Conservation (phyloP, 306 rosid species). For the Lablab purpureus region DNA sequence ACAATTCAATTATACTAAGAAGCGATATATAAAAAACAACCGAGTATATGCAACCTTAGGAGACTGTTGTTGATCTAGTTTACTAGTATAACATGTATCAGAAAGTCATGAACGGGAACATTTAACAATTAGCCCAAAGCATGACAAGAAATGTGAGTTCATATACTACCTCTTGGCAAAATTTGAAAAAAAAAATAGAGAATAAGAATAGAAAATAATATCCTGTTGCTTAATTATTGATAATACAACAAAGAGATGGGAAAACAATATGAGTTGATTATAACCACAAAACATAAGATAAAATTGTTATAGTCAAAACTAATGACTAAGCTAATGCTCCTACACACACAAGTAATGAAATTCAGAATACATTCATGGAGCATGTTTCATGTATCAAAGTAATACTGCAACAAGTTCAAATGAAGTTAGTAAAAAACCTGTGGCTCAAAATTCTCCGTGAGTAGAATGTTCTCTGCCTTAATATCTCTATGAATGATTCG, state of each 20-base stretch:
- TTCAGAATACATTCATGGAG: background rate
- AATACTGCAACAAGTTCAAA: background rate
- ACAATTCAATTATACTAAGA: slow-evolving; percentile 34
- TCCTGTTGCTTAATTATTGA: background rate
- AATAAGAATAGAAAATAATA: background rate
- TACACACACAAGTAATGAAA: background rate
- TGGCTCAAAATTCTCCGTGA: slow-evolving; percentile 82
- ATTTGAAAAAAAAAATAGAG: background rate
- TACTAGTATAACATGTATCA: slow-evolving; percentile 12
- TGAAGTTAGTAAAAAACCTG: slow-evolving; percentile 67
- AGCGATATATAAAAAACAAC: slow-evolving; percentile 8
- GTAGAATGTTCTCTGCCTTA: slow-evolving; percentile 82
- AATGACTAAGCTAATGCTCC: background rate
- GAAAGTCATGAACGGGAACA: background rate
- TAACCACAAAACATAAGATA: background rate
- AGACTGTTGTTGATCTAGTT: slow-evolving; percentile 1
- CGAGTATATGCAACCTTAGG: background rate
- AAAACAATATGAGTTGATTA: background rate
- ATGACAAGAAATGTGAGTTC: background rate
- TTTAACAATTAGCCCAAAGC: background rate
- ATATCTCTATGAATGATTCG: slow-evolving; percentile 96
- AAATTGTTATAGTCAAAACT: background rate
- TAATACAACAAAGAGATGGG: background rate
- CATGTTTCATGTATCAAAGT: background rate
- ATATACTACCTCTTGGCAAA: background rate